Evolutionary conservation across 768 basidiomycete genomes (phyloP).

Genomic region (Chiua virens): DNA sequence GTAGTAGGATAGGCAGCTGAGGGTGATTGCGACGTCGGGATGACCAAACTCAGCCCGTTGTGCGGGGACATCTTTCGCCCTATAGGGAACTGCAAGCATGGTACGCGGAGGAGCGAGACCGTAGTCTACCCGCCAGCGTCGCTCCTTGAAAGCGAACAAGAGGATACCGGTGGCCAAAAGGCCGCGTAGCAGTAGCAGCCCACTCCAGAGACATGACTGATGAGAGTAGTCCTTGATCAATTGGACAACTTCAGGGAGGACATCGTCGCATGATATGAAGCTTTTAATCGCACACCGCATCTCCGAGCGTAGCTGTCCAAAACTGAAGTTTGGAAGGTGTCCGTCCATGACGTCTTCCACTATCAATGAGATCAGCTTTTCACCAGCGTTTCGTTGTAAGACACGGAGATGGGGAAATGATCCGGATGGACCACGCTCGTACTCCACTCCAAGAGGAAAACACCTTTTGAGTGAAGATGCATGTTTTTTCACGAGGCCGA

Average conservation of each 20-base stretch:
- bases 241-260: not conserved
- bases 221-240: slow-evolving; percentile 7
- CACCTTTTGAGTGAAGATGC: slow-evolving; percentile 5
- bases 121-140: slow-evolving; percentile 41
- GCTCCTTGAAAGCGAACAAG: slow-evolving; percentile 30
- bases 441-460: slow-evolving; percentile 18
- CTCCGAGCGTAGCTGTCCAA: slow-evolving; percentile 3
- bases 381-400: slow-evolving; percentile 10
- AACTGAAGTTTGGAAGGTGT: slow-evolving; percentile 13
- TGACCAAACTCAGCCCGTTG: slow-evolving; percentile 40
- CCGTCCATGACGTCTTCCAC: slow-evolving; percentile 16
- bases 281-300: slow-evolving; percentile 10
- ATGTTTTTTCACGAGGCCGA: slow-evolving; percentile 24
- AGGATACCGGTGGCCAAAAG: slow-evolving; percentile 34
- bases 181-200: slow-evolving; percentile 35
- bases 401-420: slow-evolving; percentile 28
- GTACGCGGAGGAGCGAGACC: slow-evolving; percentile 34
- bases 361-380: slow-evolving; percentile 11
- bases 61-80: slow-evolving; percentile 39
- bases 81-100: slow-evolving; percentile 37
- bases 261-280: slow-evolving; percentile 23
- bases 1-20: slow-evolving; percentile 40
- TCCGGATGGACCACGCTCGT: slow-evolving; percentile 8
- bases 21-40: slow-evolving; percentile 34
- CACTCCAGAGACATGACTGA: slow-evolving; percentile 13